phyloP scores from a whole-genome alignment of 2,329 filamentous ascomycete genomes.

The Coleophoma cylindrospora region DNA sequence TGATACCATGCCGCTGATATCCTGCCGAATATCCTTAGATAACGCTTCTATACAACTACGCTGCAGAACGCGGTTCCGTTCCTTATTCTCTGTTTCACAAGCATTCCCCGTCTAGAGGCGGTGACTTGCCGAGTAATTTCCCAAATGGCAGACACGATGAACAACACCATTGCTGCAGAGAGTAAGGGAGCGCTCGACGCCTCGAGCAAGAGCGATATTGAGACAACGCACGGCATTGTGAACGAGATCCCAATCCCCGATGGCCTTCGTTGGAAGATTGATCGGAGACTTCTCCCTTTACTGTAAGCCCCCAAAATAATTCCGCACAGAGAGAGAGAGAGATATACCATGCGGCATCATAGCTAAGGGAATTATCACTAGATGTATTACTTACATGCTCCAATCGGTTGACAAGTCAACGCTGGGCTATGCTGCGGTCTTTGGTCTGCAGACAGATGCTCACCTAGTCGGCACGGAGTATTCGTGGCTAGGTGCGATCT shows the following conservation, averaged over 20 bases:
- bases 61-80: too few species aligned
- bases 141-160: too few species aligned
- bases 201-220: not conserved
- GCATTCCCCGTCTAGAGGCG: too few species aligned
- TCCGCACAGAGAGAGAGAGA: too few species aligned
- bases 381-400: conserved; percentile 1
- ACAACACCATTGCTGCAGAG: too few species aligned
- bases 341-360: not conserved
- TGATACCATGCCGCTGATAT: too few species aligned
- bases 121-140: too few species aligned
- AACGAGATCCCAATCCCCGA: not conserved
- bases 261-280: conserved; percentile 6
- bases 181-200: not conserved
- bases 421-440: conserved; percentile 48
- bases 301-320: not conserved
- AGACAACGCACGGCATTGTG: not conserved
- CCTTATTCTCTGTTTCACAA: too few species aligned
- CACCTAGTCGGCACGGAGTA: conserved; percentile 43
- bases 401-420: conserved; percentile 32
- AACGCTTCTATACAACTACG: too few species aligned
- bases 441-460: conserved; percentile 49
- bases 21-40: too few species aligned
- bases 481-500: conserved; percentile 29
- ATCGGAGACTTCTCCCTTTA: conserved; percentile 7
- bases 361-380: not conserved